phyloP scores from a whole-genome alignment of 495 filamentous ascomycete species.

The Neurospora intermedia region DNA sequence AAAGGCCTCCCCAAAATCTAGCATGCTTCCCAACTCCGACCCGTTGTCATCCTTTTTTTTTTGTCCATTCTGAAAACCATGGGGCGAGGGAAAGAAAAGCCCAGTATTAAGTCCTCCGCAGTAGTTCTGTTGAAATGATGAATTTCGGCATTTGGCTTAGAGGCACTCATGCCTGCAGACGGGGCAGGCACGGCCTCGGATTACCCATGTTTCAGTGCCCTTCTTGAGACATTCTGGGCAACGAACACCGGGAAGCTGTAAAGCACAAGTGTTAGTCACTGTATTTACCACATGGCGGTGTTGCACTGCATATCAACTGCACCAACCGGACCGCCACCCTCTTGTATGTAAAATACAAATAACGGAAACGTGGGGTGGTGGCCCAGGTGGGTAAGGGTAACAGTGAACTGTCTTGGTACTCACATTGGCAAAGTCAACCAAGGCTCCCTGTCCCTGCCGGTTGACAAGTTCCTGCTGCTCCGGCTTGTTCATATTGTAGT shows the following conservation, averaged over 20 bases:
- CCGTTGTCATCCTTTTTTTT: background rate
- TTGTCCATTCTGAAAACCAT: background rate
- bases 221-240: constrained; percentile 29
- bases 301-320: background rate
- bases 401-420: background rate
- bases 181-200: constrained; percentile 25
- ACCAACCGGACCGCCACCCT: background rate
- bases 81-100: background rate
- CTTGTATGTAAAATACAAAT: background rate
- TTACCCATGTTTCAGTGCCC: constrained; percentile 32
- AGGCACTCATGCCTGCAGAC: constrained; percentile 24
- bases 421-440: background rate
- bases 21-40: background rate
- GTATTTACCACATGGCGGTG: constrained; percentile 7
- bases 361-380: background rate
- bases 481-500: background rate
- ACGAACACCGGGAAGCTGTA: constrained; percentile 18
- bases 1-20: background rate
- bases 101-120: background rate
- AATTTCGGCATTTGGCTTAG: constrained; percentile 1
- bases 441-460: background rate
- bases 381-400: background rate
- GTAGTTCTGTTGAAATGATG: background rate
- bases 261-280: constrained; percentile 2
- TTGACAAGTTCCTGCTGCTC: background rate